Conservation (phyloP, 179 eudicot species). For the Gypsophila paniculata region DNA sequence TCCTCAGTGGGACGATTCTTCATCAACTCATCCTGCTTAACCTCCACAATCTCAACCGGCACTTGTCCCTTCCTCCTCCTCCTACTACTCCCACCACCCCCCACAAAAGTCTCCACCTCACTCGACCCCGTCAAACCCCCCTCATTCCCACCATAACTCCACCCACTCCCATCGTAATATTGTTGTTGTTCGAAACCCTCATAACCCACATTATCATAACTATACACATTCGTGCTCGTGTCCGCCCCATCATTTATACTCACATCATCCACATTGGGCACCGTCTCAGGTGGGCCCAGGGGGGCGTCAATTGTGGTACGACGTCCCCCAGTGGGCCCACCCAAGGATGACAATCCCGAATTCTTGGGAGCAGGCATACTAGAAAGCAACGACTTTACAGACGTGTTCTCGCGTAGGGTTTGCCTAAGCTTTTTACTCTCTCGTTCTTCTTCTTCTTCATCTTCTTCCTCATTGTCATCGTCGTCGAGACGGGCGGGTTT, state of each 20-base stretch:
- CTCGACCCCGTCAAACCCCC: conserved; percentile 9
- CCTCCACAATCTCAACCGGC: conserved; percentile 69
- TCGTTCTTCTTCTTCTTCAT: conserved; percentile 35
- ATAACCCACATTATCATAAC: conserved; percentile 26
- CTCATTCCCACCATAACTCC: conserved; percentile 26
- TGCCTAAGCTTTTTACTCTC: conserved; percentile 33
- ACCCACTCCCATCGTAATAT: conserved; percentile 34
- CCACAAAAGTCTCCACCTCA: conserved; percentile 32
- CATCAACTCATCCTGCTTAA: conserved; percentile 87
- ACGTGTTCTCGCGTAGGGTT: conserved; percentile 25
- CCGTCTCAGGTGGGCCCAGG: conserved; percentile 19
- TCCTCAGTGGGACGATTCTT: conserved; percentile 84
- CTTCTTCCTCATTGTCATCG: conserved; percentile 33
- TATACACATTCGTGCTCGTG: background rate
- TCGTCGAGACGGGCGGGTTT: conserved; percentile 4
- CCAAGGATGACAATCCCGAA: conserved; percentile 32
- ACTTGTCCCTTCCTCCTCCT: conserved; percentile 66
- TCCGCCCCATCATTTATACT: conserved; percentile 22
- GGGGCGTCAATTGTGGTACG: conserved; percentile 40
- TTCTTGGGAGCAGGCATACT: conserved; percentile 66
- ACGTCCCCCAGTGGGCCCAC: conserved; percentile 26
- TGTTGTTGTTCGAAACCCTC: conserved; percentile 18
- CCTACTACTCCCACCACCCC: conserved; percentile 51
- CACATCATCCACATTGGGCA: conserved; percentile 14
- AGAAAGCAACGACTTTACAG: conserved; percentile 40